A percentile compares a stretch with the other conserved stretches of the same genome.
These are phyloP conservation scores for Monilinia aucupariae DNA, from an alignment of 2,329 filamentous ascomycete genomes.

Conservation along the genomic window DNA sequence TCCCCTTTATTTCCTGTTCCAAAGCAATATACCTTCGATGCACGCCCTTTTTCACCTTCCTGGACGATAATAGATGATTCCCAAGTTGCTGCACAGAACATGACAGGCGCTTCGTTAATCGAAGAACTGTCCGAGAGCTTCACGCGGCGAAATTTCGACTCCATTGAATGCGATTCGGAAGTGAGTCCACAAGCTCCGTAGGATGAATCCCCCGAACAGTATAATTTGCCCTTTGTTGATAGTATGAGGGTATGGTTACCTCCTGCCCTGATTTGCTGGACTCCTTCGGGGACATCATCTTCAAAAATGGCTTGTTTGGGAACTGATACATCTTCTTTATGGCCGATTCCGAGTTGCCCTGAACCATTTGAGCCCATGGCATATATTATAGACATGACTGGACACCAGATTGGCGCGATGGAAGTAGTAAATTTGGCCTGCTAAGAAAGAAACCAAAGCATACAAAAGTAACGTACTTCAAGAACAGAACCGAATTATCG, in stretches of 20 bases:
- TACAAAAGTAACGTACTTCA: too few relatives aligned
- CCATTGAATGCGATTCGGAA: slow-evolving; percentile 11
- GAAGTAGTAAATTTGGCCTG: background rate
- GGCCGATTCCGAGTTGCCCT: slow-evolving; percentile 66
- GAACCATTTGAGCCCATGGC: slow-evolving; percentile 73
- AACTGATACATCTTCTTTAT: slow-evolving; percentile 63
- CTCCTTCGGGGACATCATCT: slow-evolving; percentile 34
- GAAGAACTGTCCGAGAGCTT: slow-evolving; percentile 22
- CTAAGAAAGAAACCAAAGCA: background rate
- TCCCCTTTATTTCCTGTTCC: slow-evolving; percentile 68
- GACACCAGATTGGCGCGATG: background rate
- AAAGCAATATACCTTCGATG: slow-evolving; percentile 53
- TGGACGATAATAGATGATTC: slow-evolving; percentile 61
- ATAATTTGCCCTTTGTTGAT: slow-evolving; percentile 55
- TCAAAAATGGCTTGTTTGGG: slow-evolving; percentile 59
- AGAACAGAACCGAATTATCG: background rate
- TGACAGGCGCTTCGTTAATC: slow-evolving; percentile 31
- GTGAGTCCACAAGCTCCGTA: slow-evolving; percentile 49
- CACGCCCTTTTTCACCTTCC: slow-evolving; percentile 40
- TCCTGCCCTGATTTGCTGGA: slow-evolving; percentile 48
- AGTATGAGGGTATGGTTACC: slow-evolving; percentile 84
- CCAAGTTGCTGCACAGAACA: slow-evolving; percentile 69
- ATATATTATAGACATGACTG: slow-evolving; percentile 52
- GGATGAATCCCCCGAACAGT: slow-evolving; percentile 57
- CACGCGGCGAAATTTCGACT: slow-evolving; percentile 24